phyloP scores from a whole-genome alignment of 2,329 filamentous ascomycete species.

The Phaeosphaeria sp. region DNA sequence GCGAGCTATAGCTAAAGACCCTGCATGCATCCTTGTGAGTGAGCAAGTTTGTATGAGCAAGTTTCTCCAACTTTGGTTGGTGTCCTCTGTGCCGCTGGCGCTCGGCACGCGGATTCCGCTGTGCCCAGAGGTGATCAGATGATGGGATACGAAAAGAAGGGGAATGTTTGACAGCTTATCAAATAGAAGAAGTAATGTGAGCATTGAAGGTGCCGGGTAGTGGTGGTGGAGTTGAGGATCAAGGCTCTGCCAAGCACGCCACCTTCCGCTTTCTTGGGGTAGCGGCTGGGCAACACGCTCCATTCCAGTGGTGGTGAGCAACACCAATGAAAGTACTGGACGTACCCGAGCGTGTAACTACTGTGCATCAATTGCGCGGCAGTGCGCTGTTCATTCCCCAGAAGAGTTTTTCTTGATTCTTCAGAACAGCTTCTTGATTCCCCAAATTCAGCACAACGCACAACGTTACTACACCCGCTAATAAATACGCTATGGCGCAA shows the following conservation, averaged over 20 bases:
- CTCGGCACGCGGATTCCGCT: neutral
- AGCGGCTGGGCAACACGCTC: too few relatives aligned
- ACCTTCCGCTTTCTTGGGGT: too few relatives aligned
- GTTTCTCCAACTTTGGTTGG: conserved; percentile 2
- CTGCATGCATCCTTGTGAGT: conserved; percentile 20
- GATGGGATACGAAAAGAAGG: neutral
- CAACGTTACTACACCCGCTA: neutral
- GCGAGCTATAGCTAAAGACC: conserved; percentile 18
- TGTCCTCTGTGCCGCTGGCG: neutral
- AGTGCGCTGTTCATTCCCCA: neutral
- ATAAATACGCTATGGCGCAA: conserved; percentile 5
- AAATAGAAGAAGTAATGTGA: too few relatives aligned
- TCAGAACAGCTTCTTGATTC: neutral
- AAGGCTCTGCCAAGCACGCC: too few relatives aligned
- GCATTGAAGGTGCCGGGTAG: too few relatives aligned
- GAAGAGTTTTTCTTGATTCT: neutral
- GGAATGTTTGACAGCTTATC: too few relatives aligned
- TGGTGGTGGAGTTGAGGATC: too few relatives aligned
- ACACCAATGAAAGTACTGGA: conserved; percentile 6
- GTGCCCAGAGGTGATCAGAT: neutral
- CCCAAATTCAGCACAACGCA: neutral
- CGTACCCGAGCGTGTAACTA: conserved; percentile 3
- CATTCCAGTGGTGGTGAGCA: too few relatives aligned
- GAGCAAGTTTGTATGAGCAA: conserved; percentile 27
- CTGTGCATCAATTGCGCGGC: conserved; percentile 1